Conservation (phyloP, 352 stramenopile species). For the Pythium myriotylum region DNA sequence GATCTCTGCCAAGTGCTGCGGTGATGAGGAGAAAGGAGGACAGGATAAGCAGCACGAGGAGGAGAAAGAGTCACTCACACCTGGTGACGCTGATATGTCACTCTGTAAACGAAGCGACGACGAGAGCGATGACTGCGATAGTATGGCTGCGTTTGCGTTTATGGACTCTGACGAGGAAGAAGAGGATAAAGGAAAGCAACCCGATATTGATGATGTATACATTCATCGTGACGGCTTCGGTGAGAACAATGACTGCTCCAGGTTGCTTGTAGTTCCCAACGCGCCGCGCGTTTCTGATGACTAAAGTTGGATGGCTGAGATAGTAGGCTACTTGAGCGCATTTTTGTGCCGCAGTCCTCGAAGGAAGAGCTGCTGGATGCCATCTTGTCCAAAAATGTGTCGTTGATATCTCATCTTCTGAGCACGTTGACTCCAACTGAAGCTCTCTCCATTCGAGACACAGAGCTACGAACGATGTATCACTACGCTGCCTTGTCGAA, state of each 20-base stretch:
- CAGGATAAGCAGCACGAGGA: background rate
- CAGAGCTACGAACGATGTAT: constrained; percentile 20
- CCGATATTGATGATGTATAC: constrained; percentile 27
- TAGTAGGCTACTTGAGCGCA: constrained; percentile 10
- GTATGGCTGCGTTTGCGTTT: constrained; percentile 21
- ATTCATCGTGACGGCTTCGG: background rate
- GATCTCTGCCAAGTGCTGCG: no score
- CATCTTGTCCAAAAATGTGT: constrained; percentile 15
- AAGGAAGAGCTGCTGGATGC: constrained; percentile 20
- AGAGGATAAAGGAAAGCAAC: background rate
- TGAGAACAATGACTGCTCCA: background rate
- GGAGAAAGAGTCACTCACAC: background rate
- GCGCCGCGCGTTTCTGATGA: no score
- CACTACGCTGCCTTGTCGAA: constrained; percentile 23
- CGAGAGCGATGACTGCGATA: constrained; percentile 1
- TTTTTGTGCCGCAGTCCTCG: constrained; percentile 18
- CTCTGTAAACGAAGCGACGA: background rate
- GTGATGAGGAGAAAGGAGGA: no score
- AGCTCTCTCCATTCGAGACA: constrained; percentile 8
- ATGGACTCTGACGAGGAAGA: constrained; percentile 20
- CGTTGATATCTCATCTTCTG: constrained; percentile 16
- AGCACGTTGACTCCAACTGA: constrained; percentile 10
- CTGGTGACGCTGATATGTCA: background rate
- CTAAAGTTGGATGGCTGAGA: background rate
- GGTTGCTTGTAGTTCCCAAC: background rate